phyloP scores from a whole-genome alignment of 768 basidiomycete genomes.

The Lactarius hatsudake region DNA sequence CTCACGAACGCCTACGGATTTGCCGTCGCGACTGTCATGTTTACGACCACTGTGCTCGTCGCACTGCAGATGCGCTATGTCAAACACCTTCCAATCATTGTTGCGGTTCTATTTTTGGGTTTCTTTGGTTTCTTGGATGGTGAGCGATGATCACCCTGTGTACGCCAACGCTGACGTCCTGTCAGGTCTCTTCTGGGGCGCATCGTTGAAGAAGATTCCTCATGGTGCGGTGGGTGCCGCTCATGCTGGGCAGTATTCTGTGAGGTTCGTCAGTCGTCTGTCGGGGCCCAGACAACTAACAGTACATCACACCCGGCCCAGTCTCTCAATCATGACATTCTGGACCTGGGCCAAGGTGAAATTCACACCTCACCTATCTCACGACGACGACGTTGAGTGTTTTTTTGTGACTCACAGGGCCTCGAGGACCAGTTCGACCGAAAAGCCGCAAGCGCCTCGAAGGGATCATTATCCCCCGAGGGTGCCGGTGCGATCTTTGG shows the following conservation, averaged over 20 bases:
- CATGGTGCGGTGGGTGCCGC: constrained; percentile 66
- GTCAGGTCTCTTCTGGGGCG: constrained; percentile 58
- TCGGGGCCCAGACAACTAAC: background rate
- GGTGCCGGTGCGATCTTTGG: constrained; percentile 23
- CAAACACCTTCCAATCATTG: constrained; percentile 45
- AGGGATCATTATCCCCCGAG: constrained; percentile 47
- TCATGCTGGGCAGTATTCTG: constrained; percentile 54
- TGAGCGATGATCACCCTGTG: background rate
- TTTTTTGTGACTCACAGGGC: constrained; percentile 30
- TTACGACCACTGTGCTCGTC: constrained; percentile 56
- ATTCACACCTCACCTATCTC: background rate
- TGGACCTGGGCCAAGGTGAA: constrained; percentile 64
- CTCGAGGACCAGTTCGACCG: constrained; percentile 64
- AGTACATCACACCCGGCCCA: constrained; percentile 19
- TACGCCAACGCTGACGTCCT: background rate
- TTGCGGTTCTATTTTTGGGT: constrained; percentile 48
- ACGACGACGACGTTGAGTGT: background rate
- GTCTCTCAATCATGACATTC: constrained; percentile 49
- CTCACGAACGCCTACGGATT: constrained; percentile 62
- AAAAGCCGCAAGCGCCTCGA: constrained; percentile 51
- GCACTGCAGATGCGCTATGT: constrained; percentile 56
- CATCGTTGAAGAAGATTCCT: constrained; percentile 58
- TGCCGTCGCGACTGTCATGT: constrained; percentile 64
- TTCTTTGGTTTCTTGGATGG: constrained; percentile 66
- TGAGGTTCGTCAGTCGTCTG: constrained; percentile 29